These are phyloP conservation scores for Eragrostis tef DNA, from an alignment of 202 grass and related monocot genomes.

Conservation along the genomic window DNA sequence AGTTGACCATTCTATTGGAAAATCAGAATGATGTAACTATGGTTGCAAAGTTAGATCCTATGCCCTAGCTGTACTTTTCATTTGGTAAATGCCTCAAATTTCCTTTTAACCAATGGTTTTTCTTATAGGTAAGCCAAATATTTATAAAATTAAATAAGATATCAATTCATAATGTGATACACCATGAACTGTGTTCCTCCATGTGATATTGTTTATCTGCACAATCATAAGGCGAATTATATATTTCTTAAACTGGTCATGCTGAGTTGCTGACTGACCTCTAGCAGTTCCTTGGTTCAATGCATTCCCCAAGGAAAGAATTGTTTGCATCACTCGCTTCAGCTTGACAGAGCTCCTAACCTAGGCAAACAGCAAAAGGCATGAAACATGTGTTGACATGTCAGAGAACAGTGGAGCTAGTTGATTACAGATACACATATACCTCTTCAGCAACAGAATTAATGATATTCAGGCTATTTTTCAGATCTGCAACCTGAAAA, in stretches of 20 bases:
- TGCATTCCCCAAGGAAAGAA: constrained; percentile 93
- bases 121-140: neutral
- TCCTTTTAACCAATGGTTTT: neutral
- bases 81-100: constrained; percentile 16
- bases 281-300: constrained; percentile 95
- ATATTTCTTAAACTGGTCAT: constrained; percentile 12
- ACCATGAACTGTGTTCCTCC: constrained; percentile 12
- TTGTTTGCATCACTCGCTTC: constrained; percentile 88
- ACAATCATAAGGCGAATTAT: constrained; percentile 30
- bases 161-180: neutral
- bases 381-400: constrained; percentile 38
- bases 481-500: constrained; percentile 79
- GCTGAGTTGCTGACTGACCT: constrained; percentile 65
- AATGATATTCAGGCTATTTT: constrained; percentile 76
- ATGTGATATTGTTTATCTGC: constrained; percentile 28
- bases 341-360: constrained; percentile 84
- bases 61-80: constrained; percentile 27
- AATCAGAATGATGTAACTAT: constrained; percentile 5
- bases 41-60: constrained; percentile 6
- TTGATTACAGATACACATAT: constrained; percentile 21
- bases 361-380: constrained; percentile 55
- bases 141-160: constrained; percentile 30
- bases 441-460: constrained; percentile 86
- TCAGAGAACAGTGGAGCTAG: constrained; percentile 25
- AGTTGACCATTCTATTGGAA: neutral